Conservation (phyloP, 202 grass and related monocot species). For the Eragrostis tef region DNA sequence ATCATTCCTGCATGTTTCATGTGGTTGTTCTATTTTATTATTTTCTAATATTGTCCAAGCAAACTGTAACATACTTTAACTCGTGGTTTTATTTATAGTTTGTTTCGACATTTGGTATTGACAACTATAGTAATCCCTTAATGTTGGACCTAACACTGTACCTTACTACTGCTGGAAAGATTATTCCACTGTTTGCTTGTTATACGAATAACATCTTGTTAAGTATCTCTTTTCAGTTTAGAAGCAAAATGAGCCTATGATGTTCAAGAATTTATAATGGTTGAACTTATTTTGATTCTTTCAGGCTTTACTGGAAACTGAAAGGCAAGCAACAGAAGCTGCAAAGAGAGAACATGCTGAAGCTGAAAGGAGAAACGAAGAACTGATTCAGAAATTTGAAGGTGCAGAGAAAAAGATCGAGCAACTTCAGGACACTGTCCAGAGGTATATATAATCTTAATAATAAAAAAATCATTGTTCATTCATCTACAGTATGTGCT, state of each 20-base stretch:
- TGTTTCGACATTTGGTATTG: conserved; percentile 16
- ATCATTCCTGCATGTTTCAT: conserved; percentile 34
- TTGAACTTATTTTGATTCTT: conserved; percentile 41
- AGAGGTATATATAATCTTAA: conserved; percentile 83
- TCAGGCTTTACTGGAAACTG: conserved; percentile 76
- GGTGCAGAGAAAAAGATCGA: conserved; percentile 78
- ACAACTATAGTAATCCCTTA: conserved; percentile 2
- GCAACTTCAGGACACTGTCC: conserved; percentile 88
- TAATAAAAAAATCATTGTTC: conserved; percentile 29
- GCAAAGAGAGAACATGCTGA: conserved; percentile 74
- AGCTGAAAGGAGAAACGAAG: conserved; percentile 76
- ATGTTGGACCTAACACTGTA: conserved; percentile 26
- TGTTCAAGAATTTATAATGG: conserved; percentile 26
- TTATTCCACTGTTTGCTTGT: conserved; percentile 2
- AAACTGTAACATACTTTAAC: not conserved
- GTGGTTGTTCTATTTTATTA: conserved; percentile 16
- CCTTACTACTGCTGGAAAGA: not conserved
- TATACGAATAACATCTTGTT: conserved; percentile 35
- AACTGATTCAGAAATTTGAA: conserved; percentile 87
- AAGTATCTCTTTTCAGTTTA: not conserved
- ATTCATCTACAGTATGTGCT: conserved; percentile 49
- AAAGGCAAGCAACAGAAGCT: conserved; percentile 75
- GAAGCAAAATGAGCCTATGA: not conserved
- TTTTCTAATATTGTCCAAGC: not conserved
- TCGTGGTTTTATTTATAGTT: conserved; percentile 3